A percentile compares a stretch with the other conserved stretches of the same genome.
These are phyloP conservation scores for Penicillium antarcticum DNA, from an alignment of 495 filamentous ascomycete genomes.

Conservation along the genomic window DNA sequence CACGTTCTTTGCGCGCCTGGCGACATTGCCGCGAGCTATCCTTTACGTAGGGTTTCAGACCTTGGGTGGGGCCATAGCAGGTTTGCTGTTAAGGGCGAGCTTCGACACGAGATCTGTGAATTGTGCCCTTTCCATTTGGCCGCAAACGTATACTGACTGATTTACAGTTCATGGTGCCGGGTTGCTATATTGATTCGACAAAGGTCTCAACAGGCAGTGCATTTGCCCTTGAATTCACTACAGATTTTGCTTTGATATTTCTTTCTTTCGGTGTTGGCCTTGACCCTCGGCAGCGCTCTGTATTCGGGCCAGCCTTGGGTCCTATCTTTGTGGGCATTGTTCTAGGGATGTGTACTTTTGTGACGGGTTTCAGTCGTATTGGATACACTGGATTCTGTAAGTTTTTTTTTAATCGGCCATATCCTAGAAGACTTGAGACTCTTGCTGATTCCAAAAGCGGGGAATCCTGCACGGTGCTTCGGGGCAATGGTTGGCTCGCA, in stretches of 20 bases:
- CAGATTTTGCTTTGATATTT: slow-evolving; percentile 23
- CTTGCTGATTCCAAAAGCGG: background rate
- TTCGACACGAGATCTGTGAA: slow-evolving; percentile 6
- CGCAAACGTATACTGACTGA: no score
- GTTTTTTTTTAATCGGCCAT: background rate
- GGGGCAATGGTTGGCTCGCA: background rate
- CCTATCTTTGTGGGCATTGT: slow-evolving; percentile 45
- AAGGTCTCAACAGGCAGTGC: slow-evolving; percentile 17
- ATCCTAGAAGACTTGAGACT: background rate
- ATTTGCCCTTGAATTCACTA: slow-evolving; percentile 31
- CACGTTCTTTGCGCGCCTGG: slow-evolving; percentile 40
- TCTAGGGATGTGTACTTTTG: slow-evolving; percentile 36
- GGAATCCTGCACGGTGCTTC: slow-evolving; percentile 7
- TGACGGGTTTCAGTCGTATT: slow-evolving; percentile 27
- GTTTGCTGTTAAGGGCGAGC: slow-evolving; percentile 15
- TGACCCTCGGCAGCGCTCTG: slow-evolving; percentile 42
- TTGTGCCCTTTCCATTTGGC: no score
- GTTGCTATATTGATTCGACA: slow-evolving; percentile 2
- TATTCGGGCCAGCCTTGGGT: slow-evolving; percentile 42
- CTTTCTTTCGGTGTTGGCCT: slow-evolving; percentile 42
- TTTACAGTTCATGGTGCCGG: slow-evolving; percentile 6
- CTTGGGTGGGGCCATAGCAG: slow-evolving; percentile 31
- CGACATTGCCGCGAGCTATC: slow-evolving; percentile 30
- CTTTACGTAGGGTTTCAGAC: slow-evolving; percentile 36
- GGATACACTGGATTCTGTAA: slow-evolving; percentile 30